Evolutionary conservation across 306 rosid genomes (phyloP), one percentile per base, ranked within the genome.

Genomic region (Morella rubra): DNA sequence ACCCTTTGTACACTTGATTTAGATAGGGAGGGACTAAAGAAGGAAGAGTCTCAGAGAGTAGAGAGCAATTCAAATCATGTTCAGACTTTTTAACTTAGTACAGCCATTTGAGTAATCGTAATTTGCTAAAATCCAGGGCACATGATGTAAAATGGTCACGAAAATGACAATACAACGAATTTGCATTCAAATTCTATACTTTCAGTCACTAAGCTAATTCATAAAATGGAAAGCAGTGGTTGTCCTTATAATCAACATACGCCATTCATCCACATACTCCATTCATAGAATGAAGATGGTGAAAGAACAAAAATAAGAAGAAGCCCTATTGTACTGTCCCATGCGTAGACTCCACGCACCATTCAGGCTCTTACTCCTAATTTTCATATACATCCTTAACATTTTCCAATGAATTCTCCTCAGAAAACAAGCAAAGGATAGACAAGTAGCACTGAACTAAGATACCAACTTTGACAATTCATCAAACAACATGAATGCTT

Each of bases 401-500:
- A 22, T 52, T 58, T 20, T 58, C 16, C 40, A 24, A 60, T 2
- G 42, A 42, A 60, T 60, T 27, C n/a, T 60, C 12, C 8, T 42
- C 16, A 7, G 71, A 42, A 72, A 51, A 8, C 10, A 32, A 16
- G 51, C 16, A 37, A 59, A 46, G 76, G 50, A 75, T 2, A 71
- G 12, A 42, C 50, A 42, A 11, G 11, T 47, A 77, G 27, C 69
- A 74, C 55, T 45, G 10, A 64, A 70, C 55, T 55, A 75, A 75
- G 72, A 45, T 51, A 27, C 74, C 83, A 72, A 61, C 50, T 65
- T 52, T 22, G 85, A 64, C 86, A 87, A 85, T 81, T 83, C 24
- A 79, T 80, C 91, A 80, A 86, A 75, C 89, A 89, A 9, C 10
- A 61, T 18, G 81, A 66, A 77, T 73, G 84, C 87, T 19, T 10